A percentile compares a stretch with the other conserved stretches of the same genome.
Conservation (phyloP, 495 filamentous ascomycete genomes). For the Aspergillus homomorphus region DNA sequence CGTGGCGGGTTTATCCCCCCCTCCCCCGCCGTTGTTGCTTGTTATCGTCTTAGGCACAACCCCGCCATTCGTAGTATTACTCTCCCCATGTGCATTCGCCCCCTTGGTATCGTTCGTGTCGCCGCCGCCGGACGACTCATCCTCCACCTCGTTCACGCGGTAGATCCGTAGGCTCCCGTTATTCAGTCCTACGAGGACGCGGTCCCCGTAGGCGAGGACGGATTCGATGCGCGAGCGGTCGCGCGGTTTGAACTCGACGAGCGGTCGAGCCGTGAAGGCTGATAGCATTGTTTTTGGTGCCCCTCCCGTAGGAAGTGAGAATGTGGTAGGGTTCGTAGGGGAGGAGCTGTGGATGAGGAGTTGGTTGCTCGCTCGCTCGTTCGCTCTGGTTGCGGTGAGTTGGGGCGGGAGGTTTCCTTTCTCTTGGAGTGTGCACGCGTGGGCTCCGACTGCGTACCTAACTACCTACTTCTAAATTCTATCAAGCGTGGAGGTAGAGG, state of each 20-base stretch:
- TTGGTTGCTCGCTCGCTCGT: too few species aligned
- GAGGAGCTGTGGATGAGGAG: neutral
- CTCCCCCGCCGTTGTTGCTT: too few species aligned
- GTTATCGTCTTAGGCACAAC: too few species aligned
- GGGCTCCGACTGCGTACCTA: too few species aligned
- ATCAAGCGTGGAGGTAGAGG: neutral
- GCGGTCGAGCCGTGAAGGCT: conserved; percentile 92
- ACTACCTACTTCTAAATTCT: too few species aligned
- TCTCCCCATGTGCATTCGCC: conserved; percentile 5
- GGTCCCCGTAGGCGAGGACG: conserved; percentile 86
- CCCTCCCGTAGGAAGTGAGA: neutral
- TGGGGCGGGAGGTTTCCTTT: too few species aligned
- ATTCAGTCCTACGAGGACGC: conserved; percentile 85
- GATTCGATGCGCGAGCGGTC: conserved; percentile 97
- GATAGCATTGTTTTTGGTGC: conserved; percentile 70
- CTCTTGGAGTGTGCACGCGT: too few species aligned
- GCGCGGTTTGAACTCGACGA: conserved; percentile 91
- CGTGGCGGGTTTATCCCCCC: neutral
- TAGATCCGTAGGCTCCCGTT: conserved; percentile 88
- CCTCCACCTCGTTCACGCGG: conserved; percentile 68
- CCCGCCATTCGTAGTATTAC: too few species aligned
- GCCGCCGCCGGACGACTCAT: too few species aligned
- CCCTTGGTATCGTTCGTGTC: too few species aligned
- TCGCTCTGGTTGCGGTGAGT: too few species aligned
- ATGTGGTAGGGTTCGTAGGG: neutral